Evolutionary conservation across 352 stramenopile species (phyloP).

Genomic region (Pythium apleroticum): DNA sequence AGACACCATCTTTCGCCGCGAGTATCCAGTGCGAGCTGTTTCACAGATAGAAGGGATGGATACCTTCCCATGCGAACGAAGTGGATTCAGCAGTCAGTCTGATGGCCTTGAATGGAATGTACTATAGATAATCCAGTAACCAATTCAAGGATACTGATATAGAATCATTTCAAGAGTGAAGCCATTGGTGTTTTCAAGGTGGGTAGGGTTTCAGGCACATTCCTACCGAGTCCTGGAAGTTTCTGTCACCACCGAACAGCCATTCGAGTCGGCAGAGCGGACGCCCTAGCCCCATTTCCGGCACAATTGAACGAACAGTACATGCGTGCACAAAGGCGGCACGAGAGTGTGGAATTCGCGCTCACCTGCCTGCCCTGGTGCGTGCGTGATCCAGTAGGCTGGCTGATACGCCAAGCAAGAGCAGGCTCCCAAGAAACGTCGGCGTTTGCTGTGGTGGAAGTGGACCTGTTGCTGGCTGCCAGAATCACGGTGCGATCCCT

Average conservation of each 20-base stretch:
- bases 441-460: neutral
- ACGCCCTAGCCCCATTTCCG: slow-evolving; percentile 13
- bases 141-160: neutral
- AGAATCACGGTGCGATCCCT: neutral
- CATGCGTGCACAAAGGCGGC: neutral
- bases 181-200: neutral
- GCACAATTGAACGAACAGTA: slow-evolving; percentile 13
- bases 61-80: neutral
- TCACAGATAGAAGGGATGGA: neutral
- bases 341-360: neutral
- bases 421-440: slow-evolving; percentile 1
- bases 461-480: neutral
- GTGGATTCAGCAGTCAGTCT: neutral
- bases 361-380: neutral
- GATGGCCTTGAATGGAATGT: neutral
- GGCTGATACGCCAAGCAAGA: slow-evolving; percentile 3
- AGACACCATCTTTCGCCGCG: too few species aligned
- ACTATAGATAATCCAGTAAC: neutral
- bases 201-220: slow-evolving; percentile 8
- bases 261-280: neutral
- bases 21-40: neutral
- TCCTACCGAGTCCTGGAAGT: neutral
- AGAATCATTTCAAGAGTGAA: neutral
- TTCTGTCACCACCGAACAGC: slow-evolving; percentile 6
- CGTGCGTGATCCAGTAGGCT: neutral